phyloP scores from a whole-genome alignment of 1,284 basidiomycete genomes.

The Stygiomarasmius scandens region DNA sequence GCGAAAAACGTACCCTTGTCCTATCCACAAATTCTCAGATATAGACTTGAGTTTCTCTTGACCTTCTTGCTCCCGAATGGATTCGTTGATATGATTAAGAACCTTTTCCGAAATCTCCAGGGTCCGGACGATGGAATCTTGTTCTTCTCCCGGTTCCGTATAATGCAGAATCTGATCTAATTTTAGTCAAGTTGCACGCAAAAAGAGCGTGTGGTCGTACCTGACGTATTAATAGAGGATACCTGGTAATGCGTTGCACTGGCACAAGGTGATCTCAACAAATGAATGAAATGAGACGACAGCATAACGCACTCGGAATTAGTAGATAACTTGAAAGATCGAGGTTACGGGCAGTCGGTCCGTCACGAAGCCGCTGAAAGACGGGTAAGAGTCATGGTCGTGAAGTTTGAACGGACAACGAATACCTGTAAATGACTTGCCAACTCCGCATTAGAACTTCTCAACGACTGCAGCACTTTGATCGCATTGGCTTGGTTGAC shows the following conservation, averaged over 20 bases:
- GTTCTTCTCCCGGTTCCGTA: slow-evolving; percentile 68
- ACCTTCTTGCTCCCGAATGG: slow-evolving; percentile 85
- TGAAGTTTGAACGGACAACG: background rate
- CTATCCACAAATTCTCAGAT: slow-evolving; percentile 83
- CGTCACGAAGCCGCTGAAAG: slow-evolving; percentile 64
- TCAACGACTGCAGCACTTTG: slow-evolving; percentile 76
- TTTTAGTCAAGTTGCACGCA: background rate
- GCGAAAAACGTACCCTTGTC: slow-evolving; percentile 66
- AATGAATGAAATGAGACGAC: background rate
- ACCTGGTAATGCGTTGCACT: slow-evolving; percentile 96
- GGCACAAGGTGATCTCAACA: background rate
- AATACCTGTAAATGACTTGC: slow-evolving; percentile 72
- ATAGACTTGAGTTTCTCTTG: slow-evolving; percentile 71
- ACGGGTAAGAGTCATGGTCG: slow-evolving; percentile 4
- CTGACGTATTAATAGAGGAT: slow-evolving; percentile 86
- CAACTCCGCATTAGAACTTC: slow-evolving; percentile 69
- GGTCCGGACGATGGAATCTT: slow-evolving; percentile 54
- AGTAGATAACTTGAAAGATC: slow-evolving; percentile 92
- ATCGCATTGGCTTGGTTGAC: slow-evolving; percentile 86
- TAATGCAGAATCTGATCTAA: slow-evolving; percentile 74
- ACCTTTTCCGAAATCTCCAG: slow-evolving; percentile 73
- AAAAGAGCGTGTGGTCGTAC: slow-evolving; percentile 33
- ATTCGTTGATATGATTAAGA: slow-evolving; percentile 84
- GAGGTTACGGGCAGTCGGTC: slow-evolving; percentile 78
- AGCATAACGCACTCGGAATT: slow-evolving; percentile 72